Evolutionary conservation across 306 rosid genomes (phyloP), one percentile per base, ranked within the genome.

Genomic region (Cajanus cajan): DNA sequence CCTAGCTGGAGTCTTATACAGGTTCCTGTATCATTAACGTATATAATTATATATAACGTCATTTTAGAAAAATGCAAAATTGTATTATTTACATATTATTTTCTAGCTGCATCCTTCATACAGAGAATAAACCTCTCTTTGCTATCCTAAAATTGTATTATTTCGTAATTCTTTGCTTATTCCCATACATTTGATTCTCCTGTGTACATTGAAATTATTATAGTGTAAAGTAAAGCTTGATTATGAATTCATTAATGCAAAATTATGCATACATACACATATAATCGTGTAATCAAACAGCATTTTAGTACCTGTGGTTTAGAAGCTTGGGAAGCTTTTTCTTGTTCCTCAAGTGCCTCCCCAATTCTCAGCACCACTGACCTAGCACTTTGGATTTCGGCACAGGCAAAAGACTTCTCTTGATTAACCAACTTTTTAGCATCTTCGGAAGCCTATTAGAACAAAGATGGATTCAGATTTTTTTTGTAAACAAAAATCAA

Each of bases 361-460:
- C 97, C 98, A 74, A 95, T 90, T 92, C 98, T 91, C 76, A 86
- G 86, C 51, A 92, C 97, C 14, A 95, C 94, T n/a, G 92, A 80
- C 82, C 98, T 87, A 25, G 98, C 98, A 67, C 98, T 95, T 81
- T 92, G 95, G 45, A 95, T 92, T 88, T 95, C 98, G 47, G 98
- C 98, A 76, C 98, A 92, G 45, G 96, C 98, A 82, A 92, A 95
- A 68, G 98, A 95, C 71, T 95, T 95, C 86, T 95, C 98, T 83
- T 90, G 97, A 87, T 78, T 95, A 55, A 95, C 98, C 91, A 95
- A 79, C 90, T 91, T 95, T 85, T 92, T 95, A 52, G 98, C 98
- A 85, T 92, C 98, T 87, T 95, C 98, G 69, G 98, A 95, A 86
- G 98, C 92, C 98, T 94, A 55, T n/a, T 36, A 54, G 45, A 84